Evolutionary conservation across 345 rosid genomes (phyloP), one percentile per base, ranked within the genome.

Genomic region (Salix dunnii): DNA sequence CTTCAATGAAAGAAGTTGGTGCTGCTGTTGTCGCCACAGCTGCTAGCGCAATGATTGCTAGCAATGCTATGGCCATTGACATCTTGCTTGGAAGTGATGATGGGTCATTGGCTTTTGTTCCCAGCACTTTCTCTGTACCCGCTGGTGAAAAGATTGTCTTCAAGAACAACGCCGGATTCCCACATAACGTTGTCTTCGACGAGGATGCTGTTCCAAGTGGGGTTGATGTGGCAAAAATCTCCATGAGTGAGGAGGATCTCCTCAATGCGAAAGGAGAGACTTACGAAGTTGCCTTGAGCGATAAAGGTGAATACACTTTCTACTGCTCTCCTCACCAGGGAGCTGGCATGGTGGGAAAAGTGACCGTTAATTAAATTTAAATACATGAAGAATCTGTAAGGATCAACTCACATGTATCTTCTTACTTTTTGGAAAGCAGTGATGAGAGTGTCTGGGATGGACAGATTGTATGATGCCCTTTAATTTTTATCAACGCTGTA

Each of bases 271-370:
- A 91, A 0, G 99, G 95, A 13, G 99, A 95, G 74, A 81, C 53
- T n/a, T 95, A 77, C 72, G 80, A 79, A 61, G 92, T 95, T 58
- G 86, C 90, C 73, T 80, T 95, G 88, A 86, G 85, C 13, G 94
- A 81, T 77, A 91, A 91, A 82, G 99, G 98, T 4, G 73, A 77
- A 9, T 94, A 94, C 87, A 8, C 72, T 72, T 91, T 92, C 91
- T 94, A 86, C 87, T 94, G 98, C 74, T 30, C 85, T 18, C 97
- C 98, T 16, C 98, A 94, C 83, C 97, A 89, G 86, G 97, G 97
- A 55, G 97, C 97, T 77, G 97, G 98, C 77, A 94, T 94, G 98
- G 86, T 77, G 1, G 98, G 97, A 14, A 89, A 92, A 82, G 86
- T 92, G 10, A 92, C 95, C 71, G 95, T 94, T 72, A 91, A 93